Percentiles rank a stretch among this genome's conserved stretches.
Evolutionary conservation across 2,329 filamentous ascomycete species (phyloP).

Genomic region (Parastagonospora nodorum): DNA sequence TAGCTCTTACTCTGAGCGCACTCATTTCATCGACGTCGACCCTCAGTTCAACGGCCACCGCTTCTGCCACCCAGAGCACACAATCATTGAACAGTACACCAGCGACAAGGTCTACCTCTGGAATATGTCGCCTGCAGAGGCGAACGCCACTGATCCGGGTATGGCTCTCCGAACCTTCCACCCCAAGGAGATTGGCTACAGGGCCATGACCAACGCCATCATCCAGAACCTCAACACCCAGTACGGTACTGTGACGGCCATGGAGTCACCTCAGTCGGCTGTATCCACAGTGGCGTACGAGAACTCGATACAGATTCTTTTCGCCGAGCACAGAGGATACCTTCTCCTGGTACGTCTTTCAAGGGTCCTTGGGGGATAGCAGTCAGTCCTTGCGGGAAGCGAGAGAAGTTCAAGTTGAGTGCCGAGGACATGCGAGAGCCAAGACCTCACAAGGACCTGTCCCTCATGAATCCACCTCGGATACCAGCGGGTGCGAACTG

Average conservation of each 20-base stretch:
- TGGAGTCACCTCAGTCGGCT: no score
- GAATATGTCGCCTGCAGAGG: constrained; percentile 2
- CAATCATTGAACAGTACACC: constrained; percentile 3
- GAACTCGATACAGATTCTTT: neutral
- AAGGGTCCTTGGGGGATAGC: neutral
- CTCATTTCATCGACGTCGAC: constrained; percentile 2
- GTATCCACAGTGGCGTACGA: no score
- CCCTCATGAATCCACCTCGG: neutral
- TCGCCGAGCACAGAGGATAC: neutral
- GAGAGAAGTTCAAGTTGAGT: neutral
- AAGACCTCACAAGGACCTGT: neutral
- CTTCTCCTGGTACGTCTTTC: neutral
- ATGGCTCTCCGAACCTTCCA: neutral
- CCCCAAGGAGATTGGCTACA: neutral
- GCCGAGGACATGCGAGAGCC: neutral
- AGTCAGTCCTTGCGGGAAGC: neutral
- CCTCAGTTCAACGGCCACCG: neutral
- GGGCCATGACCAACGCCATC: neutral
- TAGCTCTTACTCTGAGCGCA: neutral
- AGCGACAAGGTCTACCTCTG: constrained; percentile 6
- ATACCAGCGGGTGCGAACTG: neutral
- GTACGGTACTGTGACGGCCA: neutral
- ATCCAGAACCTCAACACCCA: neutral
- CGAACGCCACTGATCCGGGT: neutral
- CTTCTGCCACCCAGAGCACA: constrained; percentile 3